These are phyloP conservation scores for Zygotorulaspora mrakii DNA, from an alignment of 1,139 yeast genomes.

Conservation along the genomic window DNA sequence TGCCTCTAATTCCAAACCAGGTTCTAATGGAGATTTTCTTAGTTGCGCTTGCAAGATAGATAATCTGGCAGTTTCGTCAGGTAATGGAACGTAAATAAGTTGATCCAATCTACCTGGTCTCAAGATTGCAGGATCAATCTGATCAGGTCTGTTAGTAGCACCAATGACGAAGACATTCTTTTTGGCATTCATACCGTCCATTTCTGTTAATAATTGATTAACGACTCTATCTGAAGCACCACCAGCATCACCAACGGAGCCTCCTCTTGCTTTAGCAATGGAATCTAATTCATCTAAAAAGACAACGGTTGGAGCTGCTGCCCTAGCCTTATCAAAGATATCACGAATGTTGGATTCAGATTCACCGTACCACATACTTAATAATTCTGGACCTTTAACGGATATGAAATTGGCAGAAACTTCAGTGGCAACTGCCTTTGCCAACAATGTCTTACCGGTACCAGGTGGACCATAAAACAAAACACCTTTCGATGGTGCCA, in stretches of 20 bases:
- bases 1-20: constrained; percentile 82
- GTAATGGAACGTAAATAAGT: constrained; percentile 95
- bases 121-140: constrained; percentile 95
- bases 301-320: constrained; percentile 98
- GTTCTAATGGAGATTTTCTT: constrained; percentile 97
- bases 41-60: constrained; percentile 93
- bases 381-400: constrained; percentile 94
- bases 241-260: constrained; percentile 88
- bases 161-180: constrained; percentile 98
- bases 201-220: constrained; percentile 94
- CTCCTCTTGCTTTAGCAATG: constrained; percentile 97
- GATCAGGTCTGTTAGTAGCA: constrained; percentile 98
- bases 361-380: constrained; percentile 99
- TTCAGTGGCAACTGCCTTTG: constrained; percentile 98
- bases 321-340: constrained; percentile 96
- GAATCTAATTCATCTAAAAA: constrained; percentile 97
- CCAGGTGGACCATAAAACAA: constrained; percentile 99
- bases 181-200: constrained; percentile 99
- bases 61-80: constrained; percentile 90
- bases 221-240: constrained; percentile 99
- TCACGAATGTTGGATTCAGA: constrained; percentile 96
- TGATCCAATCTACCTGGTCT: constrained; percentile 99
- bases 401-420: constrained; percentile 95
- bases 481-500: constrained; percentile 97
- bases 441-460: constrained; percentile 96